These are phyloP conservation scores for Pleurotus djamor DNA, from an alignment of 768 basidiomycete genomes.

Conservation along the genomic window DNA sequence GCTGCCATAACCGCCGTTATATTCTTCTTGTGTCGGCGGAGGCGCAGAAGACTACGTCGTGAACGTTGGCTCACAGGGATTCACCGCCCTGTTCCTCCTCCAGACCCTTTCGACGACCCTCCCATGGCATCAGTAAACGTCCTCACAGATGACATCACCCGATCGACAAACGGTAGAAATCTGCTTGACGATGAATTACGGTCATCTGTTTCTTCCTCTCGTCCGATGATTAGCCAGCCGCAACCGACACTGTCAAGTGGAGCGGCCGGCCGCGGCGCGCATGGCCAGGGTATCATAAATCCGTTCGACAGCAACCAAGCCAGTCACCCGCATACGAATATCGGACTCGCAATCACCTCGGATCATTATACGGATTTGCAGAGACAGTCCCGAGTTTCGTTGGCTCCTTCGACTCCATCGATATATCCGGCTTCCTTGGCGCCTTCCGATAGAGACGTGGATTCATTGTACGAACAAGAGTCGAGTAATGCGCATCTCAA, in stretches of 20 bases:
- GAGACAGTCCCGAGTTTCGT: slow-evolving; percentile 21
- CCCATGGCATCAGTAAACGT: slow-evolving; percentile 10
- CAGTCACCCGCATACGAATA: slow-evolving; percentile 6
- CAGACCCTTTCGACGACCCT: slow-evolving; percentile 36
- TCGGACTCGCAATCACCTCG: slow-evolving; percentile 18
- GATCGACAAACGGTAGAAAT: slow-evolving; percentile 5
- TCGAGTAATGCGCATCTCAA: slow-evolving; percentile 4
- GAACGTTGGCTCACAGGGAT: slow-evolving; percentile 33
- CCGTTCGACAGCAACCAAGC: neutral
- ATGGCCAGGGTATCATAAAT: neutral
- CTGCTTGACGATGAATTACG: slow-evolving; percentile 8
- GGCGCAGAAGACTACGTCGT: slow-evolving; percentile 33
- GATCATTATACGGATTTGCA: slow-evolving; percentile 11
- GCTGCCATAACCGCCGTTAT: slow-evolving; percentile 42
- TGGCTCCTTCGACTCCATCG: slow-evolving; percentile 45
- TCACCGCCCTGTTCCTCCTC: slow-evolving; percentile 24
- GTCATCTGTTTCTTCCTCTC: neutral
- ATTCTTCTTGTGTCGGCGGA: slow-evolving; percentile 40
- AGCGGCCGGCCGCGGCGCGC: neutral
- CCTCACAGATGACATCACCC: neutral
- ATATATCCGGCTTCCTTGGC: slow-evolving; percentile 47
- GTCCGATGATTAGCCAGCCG: neutral
- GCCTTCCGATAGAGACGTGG: slow-evolving; percentile 23
- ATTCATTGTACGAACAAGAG: slow-evolving; percentile 16
- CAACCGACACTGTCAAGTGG: neutral